Evolutionary conservation across 768 basidiomycete genomes (phyloP).

Genomic region (Mrakia blollopis): DNA sequence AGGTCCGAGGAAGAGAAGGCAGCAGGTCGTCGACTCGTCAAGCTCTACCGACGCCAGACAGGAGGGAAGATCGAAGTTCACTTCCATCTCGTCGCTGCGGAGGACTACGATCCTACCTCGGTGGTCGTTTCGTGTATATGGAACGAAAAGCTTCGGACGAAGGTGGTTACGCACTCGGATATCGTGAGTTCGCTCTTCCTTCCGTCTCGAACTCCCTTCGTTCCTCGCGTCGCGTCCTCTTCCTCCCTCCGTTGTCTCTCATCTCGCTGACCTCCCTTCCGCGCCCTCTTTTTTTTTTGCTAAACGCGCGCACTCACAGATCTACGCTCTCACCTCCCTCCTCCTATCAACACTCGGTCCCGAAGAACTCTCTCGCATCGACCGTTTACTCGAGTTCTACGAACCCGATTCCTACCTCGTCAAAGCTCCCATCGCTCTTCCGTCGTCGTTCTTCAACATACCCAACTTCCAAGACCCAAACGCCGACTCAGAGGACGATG

Average conservation of each 20-base stretch:
- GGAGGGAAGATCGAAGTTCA: slow-evolving; percentile 10
- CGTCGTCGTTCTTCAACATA: not conserved
- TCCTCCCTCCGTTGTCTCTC: not conserved
- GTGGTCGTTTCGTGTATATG: slow-evolving; percentile 15
- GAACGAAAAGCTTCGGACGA: not conserved
- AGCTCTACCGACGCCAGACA: slow-evolving; percentile 17
- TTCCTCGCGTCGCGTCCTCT: not conserved
- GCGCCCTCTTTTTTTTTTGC: not conserved
- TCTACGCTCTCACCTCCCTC: not conserved
- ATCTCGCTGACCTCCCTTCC: not conserved
- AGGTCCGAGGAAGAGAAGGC: not conserved
- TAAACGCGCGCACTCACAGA: not conserved
- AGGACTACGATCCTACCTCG: not conserved
- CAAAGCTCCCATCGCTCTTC: not conserved
- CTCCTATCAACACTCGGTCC: not conserved
- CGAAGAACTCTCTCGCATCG: not conserved
- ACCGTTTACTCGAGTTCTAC: not conserved
- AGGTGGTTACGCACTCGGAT: not conserved
- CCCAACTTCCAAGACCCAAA: not conserved
- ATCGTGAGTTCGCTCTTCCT: not conserved
- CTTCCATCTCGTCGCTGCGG: not conserved
- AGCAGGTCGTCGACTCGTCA: slow-evolving; percentile 19
- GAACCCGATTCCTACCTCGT: slow-evolving; percentile 5
- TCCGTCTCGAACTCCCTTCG: not conserved
- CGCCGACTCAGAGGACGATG: not conserved